Conservation (phyloP, 768 basidiomycete genomes). For the Nevesoporus exiguus region DNA sequence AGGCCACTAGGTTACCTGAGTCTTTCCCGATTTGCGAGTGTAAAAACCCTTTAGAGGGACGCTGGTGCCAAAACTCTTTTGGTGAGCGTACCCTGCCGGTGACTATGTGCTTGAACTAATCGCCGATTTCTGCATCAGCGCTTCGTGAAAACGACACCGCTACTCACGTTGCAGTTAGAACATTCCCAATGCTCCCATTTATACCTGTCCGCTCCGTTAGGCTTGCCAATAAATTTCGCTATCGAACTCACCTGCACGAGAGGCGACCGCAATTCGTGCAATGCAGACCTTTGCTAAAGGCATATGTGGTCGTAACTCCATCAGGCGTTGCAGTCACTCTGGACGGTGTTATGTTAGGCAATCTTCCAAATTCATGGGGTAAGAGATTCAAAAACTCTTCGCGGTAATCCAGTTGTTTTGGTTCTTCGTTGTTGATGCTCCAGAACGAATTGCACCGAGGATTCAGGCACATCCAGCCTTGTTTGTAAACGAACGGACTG, state of each 20-base stretch:
- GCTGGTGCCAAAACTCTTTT: conserved; percentile 39
- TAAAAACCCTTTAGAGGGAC: conserved; percentile 20
- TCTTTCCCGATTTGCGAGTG: conserved; percentile 30
- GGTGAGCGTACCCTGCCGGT: conserved; percentile 25
- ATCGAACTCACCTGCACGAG: conserved; percentile 57
- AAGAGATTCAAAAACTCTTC: conserved; percentile 43
- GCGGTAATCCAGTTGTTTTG: conserved; percentile 44
- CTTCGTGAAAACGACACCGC: background rate
- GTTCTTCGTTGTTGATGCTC: conserved; percentile 33
- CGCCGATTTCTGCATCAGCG: background rate
- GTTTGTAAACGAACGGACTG: conserved; percentile 53
- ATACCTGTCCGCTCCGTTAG: conserved; percentile 39
- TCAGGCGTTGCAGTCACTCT: conserved; percentile 27
- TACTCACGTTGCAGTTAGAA: conserved; percentile 50
- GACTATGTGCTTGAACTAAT: conserved; percentile 16
- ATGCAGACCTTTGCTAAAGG: conserved; percentile 65
- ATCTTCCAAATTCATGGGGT: conserved; percentile 27
- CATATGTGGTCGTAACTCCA: conserved; percentile 49
- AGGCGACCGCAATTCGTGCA: conserved; percentile 67
- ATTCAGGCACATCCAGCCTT: conserved; percentile 63
- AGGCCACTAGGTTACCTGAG: conserved; percentile 20
- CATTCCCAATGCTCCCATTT: conserved; percentile 80
- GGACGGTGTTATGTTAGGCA: conserved; percentile 40
- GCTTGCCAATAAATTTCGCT: background rate
- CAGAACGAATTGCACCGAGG: conserved; percentile 59